A percentile compares a stretch with the other conserved stretches of the same genome.
These are phyloP conservation scores for Micractinium conductrix DNA, from an alignment of 139 green algal species.

Conservation along the genomic window DNA sequence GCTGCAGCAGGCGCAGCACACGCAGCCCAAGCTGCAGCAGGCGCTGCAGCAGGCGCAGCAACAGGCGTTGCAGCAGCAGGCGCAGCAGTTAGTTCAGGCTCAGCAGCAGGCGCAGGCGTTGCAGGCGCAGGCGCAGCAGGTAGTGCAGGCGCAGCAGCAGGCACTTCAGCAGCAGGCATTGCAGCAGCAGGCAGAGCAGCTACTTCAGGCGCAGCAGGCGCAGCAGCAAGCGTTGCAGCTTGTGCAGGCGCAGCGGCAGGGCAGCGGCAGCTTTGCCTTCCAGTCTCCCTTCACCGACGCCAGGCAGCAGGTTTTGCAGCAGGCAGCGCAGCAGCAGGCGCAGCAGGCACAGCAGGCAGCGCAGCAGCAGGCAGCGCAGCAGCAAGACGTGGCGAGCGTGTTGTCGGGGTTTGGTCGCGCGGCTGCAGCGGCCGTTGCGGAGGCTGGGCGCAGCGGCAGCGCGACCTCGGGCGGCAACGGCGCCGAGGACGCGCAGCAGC, in stretches of 20 bases:
- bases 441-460: not conserved
- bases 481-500: not conserved
- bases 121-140: not conserved
- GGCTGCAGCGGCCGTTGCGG: not conserved
- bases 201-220: too few species aligned
- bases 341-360: too few species aligned
- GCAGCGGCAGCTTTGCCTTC: not conserved
- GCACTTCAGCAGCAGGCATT: not conserved
- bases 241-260: not conserved
- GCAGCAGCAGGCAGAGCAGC: too few species aligned
- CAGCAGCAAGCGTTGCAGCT: not conserved
- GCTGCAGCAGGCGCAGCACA: not conserved
- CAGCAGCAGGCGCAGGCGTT: not conserved
- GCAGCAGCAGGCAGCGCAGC: not conserved
- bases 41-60: not conserved
- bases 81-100: not conserved
- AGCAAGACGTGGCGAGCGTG: not conserved
- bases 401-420: not conserved
- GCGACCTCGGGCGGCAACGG: not conserved
- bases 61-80: not conserved
- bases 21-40: not conserved
- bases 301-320: not conserved
- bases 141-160: not conserved
- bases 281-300: not conserved
- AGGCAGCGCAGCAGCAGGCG: not conserved